Conservation (phyloP, 1,139 yeast species). For the Pichiaceae sp. region DNA sequence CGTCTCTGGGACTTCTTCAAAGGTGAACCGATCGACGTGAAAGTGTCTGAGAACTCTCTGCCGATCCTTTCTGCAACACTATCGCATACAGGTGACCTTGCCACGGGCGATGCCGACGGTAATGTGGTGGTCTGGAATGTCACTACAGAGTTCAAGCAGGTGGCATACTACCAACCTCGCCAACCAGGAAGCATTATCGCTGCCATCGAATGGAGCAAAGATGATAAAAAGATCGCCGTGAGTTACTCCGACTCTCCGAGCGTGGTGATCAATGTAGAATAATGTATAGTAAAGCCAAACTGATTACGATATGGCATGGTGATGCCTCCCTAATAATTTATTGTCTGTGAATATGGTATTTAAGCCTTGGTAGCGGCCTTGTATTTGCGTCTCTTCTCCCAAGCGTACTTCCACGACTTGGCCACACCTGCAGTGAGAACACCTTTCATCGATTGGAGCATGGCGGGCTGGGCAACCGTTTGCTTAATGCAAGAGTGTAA, state of each 20-base stretch:
- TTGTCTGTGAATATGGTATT: not conserved
- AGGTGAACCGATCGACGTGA: constrained; percentile 31
- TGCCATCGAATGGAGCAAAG: constrained; percentile 15
- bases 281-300: constrained; percentile 1
- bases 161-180: constrained; percentile 14
- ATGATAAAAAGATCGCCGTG: constrained; percentile 14
- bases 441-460: constrained; percentile 76
- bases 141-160: constrained; percentile 4
- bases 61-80: constrained; percentile 47
- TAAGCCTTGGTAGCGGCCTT: constrained; percentile 7
- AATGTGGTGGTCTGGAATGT: constrained; percentile 45
- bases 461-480: constrained; percentile 63
- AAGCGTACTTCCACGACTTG: constrained; percentile 67
- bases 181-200: constrained; percentile 8
- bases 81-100: constrained; percentile 43
- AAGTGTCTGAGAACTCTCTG: constrained; percentile 33
- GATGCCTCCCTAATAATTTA: not conserved
- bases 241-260: constrained; percentile 16
- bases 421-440: constrained; percentile 75
- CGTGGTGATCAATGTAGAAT: constrained; percentile 14
- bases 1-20: constrained; percentile 56
- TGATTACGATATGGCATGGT: not conserved
- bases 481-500: constrained; percentile 38
- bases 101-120: constrained; percentile 59
- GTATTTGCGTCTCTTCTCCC: constrained; percentile 53